These are phyloP conservation scores for Candida mesenterica DNA, from an alignment of 1,139 yeast species.

Conservation along the genomic window DNA sequence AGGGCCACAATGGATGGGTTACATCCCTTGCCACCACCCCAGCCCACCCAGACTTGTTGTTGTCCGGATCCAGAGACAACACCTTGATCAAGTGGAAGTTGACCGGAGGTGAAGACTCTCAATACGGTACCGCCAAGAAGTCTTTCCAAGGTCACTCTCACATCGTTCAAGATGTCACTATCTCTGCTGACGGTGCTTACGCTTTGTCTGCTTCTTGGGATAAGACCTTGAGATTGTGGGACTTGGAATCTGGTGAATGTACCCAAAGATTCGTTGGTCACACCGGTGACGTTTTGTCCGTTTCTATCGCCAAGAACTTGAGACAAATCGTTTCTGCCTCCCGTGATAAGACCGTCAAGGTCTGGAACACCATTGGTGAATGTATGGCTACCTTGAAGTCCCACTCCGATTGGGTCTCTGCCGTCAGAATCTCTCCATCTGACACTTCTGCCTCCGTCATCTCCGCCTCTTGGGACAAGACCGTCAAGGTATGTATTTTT, in stretches of 20 bases:
- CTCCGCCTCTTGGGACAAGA: slow-evolving; percentile 99
- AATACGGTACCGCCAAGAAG: slow-evolving; percentile 98
- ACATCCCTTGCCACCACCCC: slow-evolving; percentile 98
- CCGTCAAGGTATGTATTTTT: slow-evolving; percentile 88
- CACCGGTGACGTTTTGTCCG: slow-evolving; percentile 96
- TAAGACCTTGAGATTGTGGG: slow-evolving; percentile 98
- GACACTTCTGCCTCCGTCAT: slow-evolving; percentile 71
- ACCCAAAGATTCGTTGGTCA: slow-evolving; percentile 97
- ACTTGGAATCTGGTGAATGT: slow-evolving; percentile 91
- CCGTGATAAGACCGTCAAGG: slow-evolving; percentile 98
- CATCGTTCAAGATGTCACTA: slow-evolving; percentile 97
- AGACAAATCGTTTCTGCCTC: slow-evolving; percentile 99
- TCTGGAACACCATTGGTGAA: slow-evolving; percentile 99
- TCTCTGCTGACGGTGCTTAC: slow-evolving; percentile 97
- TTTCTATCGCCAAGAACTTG: slow-evolving; percentile 94
- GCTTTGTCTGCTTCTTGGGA: slow-evolving; percentile 99
- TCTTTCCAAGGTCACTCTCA: slow-evolving; percentile 98
- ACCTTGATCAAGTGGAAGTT: slow-evolving; percentile 97
- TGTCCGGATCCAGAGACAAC: slow-evolving; percentile 99
- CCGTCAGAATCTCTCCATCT: slow-evolving; percentile 94
- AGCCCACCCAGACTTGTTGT: slow-evolving; percentile 96
- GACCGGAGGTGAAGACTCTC: slow-evolving; percentile 92
- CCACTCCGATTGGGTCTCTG: slow-evolving; percentile 99
- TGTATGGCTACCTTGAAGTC: slow-evolving; percentile 93
- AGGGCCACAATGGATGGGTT: slow-evolving; percentile 89